Conservation (phyloP, 1,139 yeast species). For the Blastobotrys raffinosifermentans region DNA sequence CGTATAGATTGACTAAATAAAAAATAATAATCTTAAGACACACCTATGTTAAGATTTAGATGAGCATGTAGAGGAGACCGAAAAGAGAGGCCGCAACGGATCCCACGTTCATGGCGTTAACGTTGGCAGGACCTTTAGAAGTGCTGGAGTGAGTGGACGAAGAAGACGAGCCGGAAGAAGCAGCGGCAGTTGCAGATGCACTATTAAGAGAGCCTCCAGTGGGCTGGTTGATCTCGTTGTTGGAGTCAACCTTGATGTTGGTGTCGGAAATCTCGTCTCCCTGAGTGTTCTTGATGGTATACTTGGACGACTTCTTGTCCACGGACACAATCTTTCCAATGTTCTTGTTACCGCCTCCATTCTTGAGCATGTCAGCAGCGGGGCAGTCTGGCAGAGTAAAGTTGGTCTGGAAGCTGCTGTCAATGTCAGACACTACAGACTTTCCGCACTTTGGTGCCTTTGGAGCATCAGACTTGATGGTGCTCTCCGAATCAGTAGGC, state of each 20-base stretch:
- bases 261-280: conserved; percentile 48
- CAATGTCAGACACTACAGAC: conserved; percentile 35
- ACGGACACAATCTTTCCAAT: conserved; percentile 44
- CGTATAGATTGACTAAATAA: too few relatives aligned
- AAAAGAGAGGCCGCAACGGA: conserved; percentile 15
- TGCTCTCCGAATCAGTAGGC: conserved; percentile 31
- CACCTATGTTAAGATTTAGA: conserved; percentile 11
- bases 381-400: conserved; percentile 40
- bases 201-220: conserved; percentile 18
- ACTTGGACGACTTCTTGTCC: conserved; percentile 37
- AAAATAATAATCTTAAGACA: too few relatives aligned
- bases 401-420: conserved; percentile 34
- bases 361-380: conserved; percentile 36
- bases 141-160: conserved; percentile 13
- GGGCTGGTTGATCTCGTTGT: conserved; percentile 25
- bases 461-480: conserved; percentile 30
- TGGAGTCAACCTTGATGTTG: conserved; percentile 20
- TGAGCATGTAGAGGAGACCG: conserved; percentile 18
- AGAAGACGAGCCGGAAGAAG: conserved; percentile 13
- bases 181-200: conserved; percentile 9
- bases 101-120: conserved; percentile 10
- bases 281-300: conserved; percentile 44
- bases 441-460: conserved; percentile 13
- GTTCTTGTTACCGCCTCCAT: conserved; percentile 49
- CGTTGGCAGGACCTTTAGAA: conserved; percentile 15